Conservation (phyloP, 352 stramenopile species). For the Phytopythium oedochilum region DNA sequence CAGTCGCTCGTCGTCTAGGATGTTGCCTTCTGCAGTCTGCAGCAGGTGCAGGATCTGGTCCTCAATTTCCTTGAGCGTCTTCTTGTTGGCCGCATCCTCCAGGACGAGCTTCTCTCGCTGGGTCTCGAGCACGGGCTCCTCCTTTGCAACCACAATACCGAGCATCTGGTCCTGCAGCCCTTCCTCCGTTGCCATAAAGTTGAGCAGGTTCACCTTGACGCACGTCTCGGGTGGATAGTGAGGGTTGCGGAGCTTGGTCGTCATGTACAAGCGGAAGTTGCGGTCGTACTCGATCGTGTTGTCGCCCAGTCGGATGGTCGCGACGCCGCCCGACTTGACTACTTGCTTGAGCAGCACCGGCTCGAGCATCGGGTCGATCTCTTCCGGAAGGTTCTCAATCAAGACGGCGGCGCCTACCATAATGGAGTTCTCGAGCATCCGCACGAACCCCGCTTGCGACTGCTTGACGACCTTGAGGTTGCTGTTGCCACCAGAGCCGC, state of each 20-base stretch:
- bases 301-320: conserved; percentile 91
- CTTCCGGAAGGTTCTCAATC: conserved; percentile 93
- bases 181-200: conserved; percentile 96
- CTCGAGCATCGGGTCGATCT: conserved; percentile 93
- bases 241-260: conserved; percentile 92
- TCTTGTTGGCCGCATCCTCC: conserved; percentile 93
- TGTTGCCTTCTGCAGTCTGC: conserved; percentile 92
- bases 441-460: conserved; percentile 91
- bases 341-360: conserved; percentile 92
- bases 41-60: conserved; percentile 95
- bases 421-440: conserved; percentile 94
- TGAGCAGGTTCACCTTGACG: conserved; percentile 96
- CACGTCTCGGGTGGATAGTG: conserved; percentile 94
- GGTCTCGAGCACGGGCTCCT: conserved; percentile 90
- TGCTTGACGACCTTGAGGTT: conserved; percentile 93
- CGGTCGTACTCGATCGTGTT: conserved; percentile 93
- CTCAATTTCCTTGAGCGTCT: conserved; percentile 94
- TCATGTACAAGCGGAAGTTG: conserved; percentile 94
- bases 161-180: conserved; percentile 96
- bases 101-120: conserved; percentile 93
- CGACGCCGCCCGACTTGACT: conserved; percentile 83
- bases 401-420: conserved; percentile 92
- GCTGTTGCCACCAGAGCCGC: not conserved
- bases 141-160: conserved; percentile 91
- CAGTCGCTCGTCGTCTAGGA: conserved; percentile 93